A percentile compares a stretch with the other conserved stretches of the same genome.
These are phyloP conservation scores for Pestalotiopsis sp. DNA, from an alignment of 2,329 filamentous ascomycete genomes.

Conservation along the genomic window DNA sequence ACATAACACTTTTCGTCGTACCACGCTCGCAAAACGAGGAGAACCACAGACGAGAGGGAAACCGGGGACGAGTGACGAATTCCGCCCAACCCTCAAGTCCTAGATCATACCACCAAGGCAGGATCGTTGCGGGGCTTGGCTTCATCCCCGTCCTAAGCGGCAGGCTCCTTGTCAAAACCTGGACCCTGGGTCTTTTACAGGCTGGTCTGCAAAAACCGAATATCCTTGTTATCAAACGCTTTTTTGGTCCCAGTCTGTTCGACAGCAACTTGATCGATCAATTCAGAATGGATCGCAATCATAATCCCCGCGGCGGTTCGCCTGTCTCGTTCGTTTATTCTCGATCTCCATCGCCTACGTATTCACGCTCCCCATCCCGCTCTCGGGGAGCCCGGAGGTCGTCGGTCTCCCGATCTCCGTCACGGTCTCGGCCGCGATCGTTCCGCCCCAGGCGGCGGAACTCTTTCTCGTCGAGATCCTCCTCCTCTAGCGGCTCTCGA, in stretches of 20 bases:
- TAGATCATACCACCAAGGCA: neutral
- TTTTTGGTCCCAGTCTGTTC: neutral
- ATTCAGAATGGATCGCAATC: neutral
- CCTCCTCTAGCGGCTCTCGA: conserved; percentile 6
- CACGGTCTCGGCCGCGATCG: neutral
- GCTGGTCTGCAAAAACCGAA: neutral
- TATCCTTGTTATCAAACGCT: neutral
- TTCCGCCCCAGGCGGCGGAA: neutral
- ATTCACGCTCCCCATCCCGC: conserved; percentile 4
- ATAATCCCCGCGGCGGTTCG: neutral
- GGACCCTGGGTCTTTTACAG: neutral
- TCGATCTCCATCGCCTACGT: conserved; percentile 5
- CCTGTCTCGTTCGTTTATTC: conserved; percentile 8
- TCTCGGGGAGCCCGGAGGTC: neutral
- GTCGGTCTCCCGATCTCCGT: conserved; percentile 5
- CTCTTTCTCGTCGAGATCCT: conserved; percentile 10
- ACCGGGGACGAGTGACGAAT: neutral
- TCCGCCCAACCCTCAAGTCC: neutral
- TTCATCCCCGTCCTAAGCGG: neutral
- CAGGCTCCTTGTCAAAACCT: neutral
- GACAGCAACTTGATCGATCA: neutral
- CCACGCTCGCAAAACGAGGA: neutral
- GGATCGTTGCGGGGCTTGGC: neutral
- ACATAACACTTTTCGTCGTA: neutral
- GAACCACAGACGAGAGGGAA: neutral